These are phyloP conservation scores for Blastobotrys americana DNA, from an alignment of 805 yeast species.

Conservation along the genomic window DNA sequence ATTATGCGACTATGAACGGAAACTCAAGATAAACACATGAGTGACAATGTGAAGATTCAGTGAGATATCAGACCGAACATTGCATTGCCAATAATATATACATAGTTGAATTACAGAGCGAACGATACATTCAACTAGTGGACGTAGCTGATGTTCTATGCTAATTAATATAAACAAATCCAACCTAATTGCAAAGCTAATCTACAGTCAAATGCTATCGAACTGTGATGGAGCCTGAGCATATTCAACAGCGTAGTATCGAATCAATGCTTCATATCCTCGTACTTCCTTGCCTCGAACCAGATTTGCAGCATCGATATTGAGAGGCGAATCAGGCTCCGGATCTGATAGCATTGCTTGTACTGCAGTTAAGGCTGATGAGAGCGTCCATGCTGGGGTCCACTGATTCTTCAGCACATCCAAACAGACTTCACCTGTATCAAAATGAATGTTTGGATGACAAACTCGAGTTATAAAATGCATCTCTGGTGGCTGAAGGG, in stretches of 20 bases:
- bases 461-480: constrained; percentile 32
- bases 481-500: constrained; percentile 44
- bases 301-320: constrained; percentile 35
- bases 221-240: constrained; percentile 11
- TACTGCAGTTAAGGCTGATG: constrained; percentile 32
- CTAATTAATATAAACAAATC: too few species aligned
- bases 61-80: too few species aligned
- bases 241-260: constrained; percentile 25
- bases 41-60: too few species aligned
- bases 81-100: too few species aligned
- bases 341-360: constrained; percentile 33
- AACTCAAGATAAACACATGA: too few species aligned
- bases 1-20: too few species aligned
- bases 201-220: too few species aligned
- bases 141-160: too few species aligned
- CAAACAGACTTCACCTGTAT: constrained; percentile 34
- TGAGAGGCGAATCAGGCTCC: constrained; percentile 34
- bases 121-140: too few species aligned
- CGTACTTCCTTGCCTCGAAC: constrained; percentile 26
- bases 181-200: too few species aligned
- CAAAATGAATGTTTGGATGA: constrained; percentile 34
- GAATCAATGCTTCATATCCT: constrained; percentile 26
- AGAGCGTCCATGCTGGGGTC: constrained; percentile 37
- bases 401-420: constrained; percentile 33
- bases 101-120: too few species aligned